Evolutionary conservation across 345 rosid genomes (phyloP), one percentile per base, ranked within the genome.

Genomic region (Salix koriyanagi): DNA sequence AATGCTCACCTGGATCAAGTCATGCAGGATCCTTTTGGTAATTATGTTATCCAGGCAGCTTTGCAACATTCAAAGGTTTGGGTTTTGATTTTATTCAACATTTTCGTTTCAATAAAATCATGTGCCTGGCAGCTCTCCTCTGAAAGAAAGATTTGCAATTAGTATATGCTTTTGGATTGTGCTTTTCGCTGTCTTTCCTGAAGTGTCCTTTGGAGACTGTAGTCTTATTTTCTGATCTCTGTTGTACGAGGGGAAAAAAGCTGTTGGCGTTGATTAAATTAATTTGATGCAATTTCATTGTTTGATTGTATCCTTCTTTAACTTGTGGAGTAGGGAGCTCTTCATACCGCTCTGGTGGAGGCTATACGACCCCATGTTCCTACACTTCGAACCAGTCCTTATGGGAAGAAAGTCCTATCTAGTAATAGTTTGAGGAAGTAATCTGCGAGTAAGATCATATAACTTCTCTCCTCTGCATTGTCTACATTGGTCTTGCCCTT

Each of bases 11-110:
- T 91, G 58, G 91, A 89, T 79, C 93, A 89, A 76, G 84, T 93
- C 76, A 91, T 93, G 96, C 89, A 90, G 79, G 93, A 93, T 81
- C 94, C 94, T 46, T 93, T 88, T 48, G 97, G 97, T 42, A 93
- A 93, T 71, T 93, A 88, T 68, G 97, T 93, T 56, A 81, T 91
- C 65, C 97, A 93, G 79, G 93, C 97, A 81, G 97, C 97, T 71
- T 78, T 93, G 73, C 84, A 81, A 21, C 88, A 77, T 65, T 86
- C 90, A 50, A 89, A 88, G 90, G 97, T 91, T 67, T 56, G 79
- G 48, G 28, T 34, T 69, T 37, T 56, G 37, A 28, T 65, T 39
- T 32, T 14, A 7, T 15, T 70, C 21, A 26, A 25, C 44, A 68
- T 65, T 54, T 39, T 71, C 41, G 23, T 71, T 25, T 11, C 28